phyloP scores from a whole-genome alignment of 2,329 filamentous ascomycete species.

The Colletotrichum sp. region DNA sequence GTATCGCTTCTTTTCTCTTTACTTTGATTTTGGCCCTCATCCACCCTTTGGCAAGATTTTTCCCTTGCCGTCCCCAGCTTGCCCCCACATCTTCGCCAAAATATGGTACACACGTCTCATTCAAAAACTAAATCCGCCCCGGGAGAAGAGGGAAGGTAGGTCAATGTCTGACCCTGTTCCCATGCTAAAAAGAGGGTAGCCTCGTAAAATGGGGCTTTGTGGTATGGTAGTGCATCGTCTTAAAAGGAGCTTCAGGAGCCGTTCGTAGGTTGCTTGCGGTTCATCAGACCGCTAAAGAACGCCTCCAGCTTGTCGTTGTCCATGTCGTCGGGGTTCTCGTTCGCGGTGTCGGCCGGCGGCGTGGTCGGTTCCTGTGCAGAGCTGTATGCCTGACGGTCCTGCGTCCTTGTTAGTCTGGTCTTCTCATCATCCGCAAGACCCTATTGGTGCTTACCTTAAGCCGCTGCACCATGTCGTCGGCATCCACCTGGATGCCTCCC shows the following conservation, averaged over 20 bases:
- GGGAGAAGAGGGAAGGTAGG: not conserved
- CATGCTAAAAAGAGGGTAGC: not conserved
- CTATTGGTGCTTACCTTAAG: conserved; percentile 66
- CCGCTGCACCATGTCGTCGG: conserved; percentile 88
- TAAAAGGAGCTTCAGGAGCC: not conserved
- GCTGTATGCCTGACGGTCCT: conserved; percentile 64
- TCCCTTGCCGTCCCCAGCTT: not conserved
- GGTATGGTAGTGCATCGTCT: not conserved
- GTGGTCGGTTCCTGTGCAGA: conserved; percentile 49
- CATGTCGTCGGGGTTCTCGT: conserved; percentile 45
- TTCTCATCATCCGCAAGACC: not conserved
- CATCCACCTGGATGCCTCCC: conserved; percentile 95
- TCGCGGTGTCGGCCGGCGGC: conserved; percentile 35
- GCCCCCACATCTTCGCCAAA: not conserved
- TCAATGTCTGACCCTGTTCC: not conserved
- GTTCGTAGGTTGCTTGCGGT: conserved; percentile 43
- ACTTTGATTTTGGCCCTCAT: not conserved
- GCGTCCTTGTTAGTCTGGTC: conserved; percentile 25
- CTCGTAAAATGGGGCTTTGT: not conserved
- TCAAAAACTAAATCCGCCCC: not conserved
- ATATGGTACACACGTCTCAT: not conserved
- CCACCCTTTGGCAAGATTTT: not conserved
- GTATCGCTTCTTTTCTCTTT: not conserved
- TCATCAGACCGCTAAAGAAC: conserved; percentile 67
- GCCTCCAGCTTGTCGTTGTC: conserved; percentile 64